phyloP scores from a whole-genome alignment of 2,329 filamentous ascomycete genomes.

The Aspergillus luchuensis region DNA sequence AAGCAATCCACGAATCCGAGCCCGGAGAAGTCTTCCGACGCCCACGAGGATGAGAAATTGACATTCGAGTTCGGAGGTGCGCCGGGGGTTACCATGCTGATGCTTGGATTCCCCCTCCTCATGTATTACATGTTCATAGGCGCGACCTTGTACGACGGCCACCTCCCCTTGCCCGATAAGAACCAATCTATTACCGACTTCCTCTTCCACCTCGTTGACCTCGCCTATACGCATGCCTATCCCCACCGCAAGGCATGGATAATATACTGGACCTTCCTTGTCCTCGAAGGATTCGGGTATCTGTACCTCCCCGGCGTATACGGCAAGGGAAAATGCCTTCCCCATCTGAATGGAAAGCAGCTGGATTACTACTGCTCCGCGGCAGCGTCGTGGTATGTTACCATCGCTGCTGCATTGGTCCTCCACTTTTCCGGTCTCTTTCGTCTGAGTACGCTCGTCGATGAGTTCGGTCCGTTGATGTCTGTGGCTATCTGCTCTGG shows the following conservation, averaged over 20 bases:
- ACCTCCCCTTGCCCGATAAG: slow-evolving; percentile 66
- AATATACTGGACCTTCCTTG: slow-evolving; percentile 92
- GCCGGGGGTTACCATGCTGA: slow-evolving; percentile 73
- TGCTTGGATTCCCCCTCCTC: slow-evolving; percentile 83
- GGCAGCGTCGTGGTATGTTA: slow-evolving; percentile 81
- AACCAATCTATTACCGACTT: slow-evolving; percentile 72
- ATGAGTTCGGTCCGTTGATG: slow-evolving; percentile 91
- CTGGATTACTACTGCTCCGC: slow-evolving; percentile 93
- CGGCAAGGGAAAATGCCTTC: slow-evolving; percentile 82
- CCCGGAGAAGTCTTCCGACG: background rate
- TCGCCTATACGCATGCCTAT: slow-evolving; percentile 81
- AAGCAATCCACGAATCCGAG: background rate
- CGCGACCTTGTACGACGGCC: slow-evolving; percentile 84
- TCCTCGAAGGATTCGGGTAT: slow-evolving; percentile 81
- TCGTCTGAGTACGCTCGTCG: slow-evolving; percentile 83
- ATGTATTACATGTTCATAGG: slow-evolving; percentile 99
- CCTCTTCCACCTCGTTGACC: slow-evolving; percentile 64
- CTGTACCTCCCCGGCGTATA: slow-evolving; percentile 82
- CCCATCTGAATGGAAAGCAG: slow-evolving; percentile 77
- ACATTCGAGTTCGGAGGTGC: slow-evolving; percentile 81
- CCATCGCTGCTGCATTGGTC: slow-evolving; percentile 65
- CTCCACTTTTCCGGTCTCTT: slow-evolving; percentile 83
- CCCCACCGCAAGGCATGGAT: slow-evolving; percentile 79
- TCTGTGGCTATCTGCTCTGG: slow-evolving; percentile 90
- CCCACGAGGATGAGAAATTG: background rate